Base-by-base conservation (phyloP, 2,329 filamentous ascomycete genomes). In the Calonectria ilicicola region DNA sequence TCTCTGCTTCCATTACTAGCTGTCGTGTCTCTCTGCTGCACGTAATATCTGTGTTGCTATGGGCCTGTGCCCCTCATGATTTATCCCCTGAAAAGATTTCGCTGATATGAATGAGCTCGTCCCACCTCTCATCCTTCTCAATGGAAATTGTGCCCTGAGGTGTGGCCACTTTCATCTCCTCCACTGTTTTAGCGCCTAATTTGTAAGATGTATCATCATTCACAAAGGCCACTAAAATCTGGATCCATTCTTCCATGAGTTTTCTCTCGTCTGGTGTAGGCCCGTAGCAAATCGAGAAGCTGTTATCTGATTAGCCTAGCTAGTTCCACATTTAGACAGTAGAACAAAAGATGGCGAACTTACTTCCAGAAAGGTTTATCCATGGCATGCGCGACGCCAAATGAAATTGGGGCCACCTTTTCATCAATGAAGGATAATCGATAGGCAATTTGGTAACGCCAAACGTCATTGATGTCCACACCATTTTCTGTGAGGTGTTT, bases 311-410 rank as follows among this genome's bases (percentile, higher is more conserved):
- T n/a, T 42, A 40, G 4, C 21, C 6, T 9, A 19, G 5, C 38
- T n/a, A 6, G 23, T 6, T 7, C 15, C 42, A 2, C 10, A 35
- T 35, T 6, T 14, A 19, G 77, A 65, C 58, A 42, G 9, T n/a
- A 14, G 1, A n/a, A 5, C 42, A 26, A 4, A 2, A 26, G 1
- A 79, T 6, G 10, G n/a, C 8, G 32, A 9, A 40, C 82, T 79
- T 67, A 86, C 84, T 86, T 86, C 85, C 84, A 86, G 32, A 86
- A 81, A 0, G 85, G 83, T 56, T 81, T 82, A 44, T 86, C 85
- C 84, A 85, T 86, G 5, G 83, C 83, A 73, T 86, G 84, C 0
- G 80, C 77, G 0, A 84, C 82, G 0, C 83, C 82, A 72, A 80
- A 83, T 0, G 78, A 80, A 14, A 70, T 74, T 0, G 85, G 84